A percentile compares a stretch with the other conserved stretches of the same genome.
phyloP scores from a whole-genome alignment of 2,329 filamentous ascomycete genomes.

The Acrodontium crateriforme region DNA sequence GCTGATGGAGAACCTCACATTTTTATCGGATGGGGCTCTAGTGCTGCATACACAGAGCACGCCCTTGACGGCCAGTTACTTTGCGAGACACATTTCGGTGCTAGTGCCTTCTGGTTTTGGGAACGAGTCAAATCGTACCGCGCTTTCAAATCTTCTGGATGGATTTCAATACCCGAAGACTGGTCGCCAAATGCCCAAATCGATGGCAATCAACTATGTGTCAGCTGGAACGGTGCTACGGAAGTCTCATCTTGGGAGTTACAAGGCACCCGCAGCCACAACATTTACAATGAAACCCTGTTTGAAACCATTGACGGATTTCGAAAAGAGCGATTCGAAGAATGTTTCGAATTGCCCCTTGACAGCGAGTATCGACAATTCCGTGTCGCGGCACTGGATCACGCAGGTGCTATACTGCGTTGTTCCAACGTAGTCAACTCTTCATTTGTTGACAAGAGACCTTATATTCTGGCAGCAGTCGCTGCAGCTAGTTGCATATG shows the following conservation, averaged over 20 bases:
- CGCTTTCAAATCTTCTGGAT: conserved; percentile 21
- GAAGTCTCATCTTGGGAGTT: conserved; percentile 32
- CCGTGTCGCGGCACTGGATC: conserved; percentile 11
- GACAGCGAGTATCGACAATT: conserved; percentile 2
- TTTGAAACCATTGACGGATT: conserved; percentile 5
- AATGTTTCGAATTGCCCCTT: conserved; percentile 2
- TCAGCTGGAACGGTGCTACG: conserved; percentile 40
- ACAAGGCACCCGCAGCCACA: conserved; percentile 8
- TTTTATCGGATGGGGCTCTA: conserved; percentile 44
- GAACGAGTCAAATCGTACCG: conserved; percentile 25
- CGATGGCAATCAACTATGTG: conserved; percentile 26
- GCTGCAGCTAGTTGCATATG: too few species aligned
- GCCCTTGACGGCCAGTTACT: conserved; percentile 25
- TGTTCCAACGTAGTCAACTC: too few species aligned
- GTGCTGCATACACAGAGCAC: conserved; percentile 37
- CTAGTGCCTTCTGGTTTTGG: conserved; percentile 14
- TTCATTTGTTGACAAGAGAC: too few species aligned
- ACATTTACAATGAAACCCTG: conserved; percentile 1
- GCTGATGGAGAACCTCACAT: conserved; percentile 28
- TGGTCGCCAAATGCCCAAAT: conserved; percentile 12
- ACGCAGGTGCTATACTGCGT: too few species aligned
- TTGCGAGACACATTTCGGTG: conserved; percentile 31
- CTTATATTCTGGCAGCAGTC: too few species aligned
- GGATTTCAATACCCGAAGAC: conserved; percentile 13
- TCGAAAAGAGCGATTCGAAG: conserved; percentile 8